Base-by-base conservation (phyloP, 2,329 filamentous ascomycete genomes). In the Chaetomium olivaceum region DNA sequence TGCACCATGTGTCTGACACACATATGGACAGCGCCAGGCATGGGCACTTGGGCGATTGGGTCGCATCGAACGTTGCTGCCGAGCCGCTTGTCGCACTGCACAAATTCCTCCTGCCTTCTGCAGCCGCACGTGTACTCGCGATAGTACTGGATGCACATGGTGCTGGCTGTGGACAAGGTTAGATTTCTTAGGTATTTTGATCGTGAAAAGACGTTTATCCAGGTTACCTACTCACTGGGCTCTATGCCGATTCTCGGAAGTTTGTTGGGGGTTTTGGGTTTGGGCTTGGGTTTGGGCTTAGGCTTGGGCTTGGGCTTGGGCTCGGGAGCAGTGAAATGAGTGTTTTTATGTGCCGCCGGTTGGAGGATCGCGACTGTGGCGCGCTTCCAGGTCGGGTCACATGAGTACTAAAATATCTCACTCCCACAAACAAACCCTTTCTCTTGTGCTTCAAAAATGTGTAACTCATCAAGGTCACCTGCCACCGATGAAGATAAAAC, bases 31-130 rank as follows among this genome's bases (percentile, higher is more conserved):
- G 63, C 31, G 23, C 7, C 43, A 1, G 46, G n/a, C 33, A 46
- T 19, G 4, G 55, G n/a, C 36, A 46, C 43, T 16, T 25, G 21
- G 11, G 27, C 39, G 21, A 63, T 59, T 11, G 67, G 58, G n/a
- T 58, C 48, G 52, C 67, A 63, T 31, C 63, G 62, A 51, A 68
- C 62, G 23, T 67, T 67, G 48, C 59, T 67, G 31, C 64, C 67
- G 50, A 54, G 67, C 21, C 64, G 58, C 62, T 62, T 60, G 9
- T 43, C 55, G 50, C 67, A 66, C 57, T 65, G 64, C 31, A 61
- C 46, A 31, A 65, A 65, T 25, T 65, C 62, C 51, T 61, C 62
- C 9, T 57, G 8, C 33, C 56, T 56, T n/a, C 19, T 61, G 58
- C 67, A 68, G 14, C 58, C 61, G 62, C 67, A 68, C 11, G 64